These are phyloP conservation scores for Vitis labrusca DNA, from an alignment of 164 flowering plant genomes.

Conservation along the genomic window DNA sequence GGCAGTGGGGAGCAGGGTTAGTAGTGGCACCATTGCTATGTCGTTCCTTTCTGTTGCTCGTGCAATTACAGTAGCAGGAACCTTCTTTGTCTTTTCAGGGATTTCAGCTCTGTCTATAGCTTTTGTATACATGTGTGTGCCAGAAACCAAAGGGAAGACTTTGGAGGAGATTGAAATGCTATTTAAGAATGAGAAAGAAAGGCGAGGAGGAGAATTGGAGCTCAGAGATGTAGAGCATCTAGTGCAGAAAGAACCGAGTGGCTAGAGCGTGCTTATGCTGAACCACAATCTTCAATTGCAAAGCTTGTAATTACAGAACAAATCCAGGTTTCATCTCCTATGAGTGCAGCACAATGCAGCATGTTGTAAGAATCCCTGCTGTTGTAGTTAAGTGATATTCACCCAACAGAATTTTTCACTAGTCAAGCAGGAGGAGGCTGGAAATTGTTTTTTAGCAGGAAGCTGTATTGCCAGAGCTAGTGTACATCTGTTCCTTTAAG, in stretches of 20 bases:
- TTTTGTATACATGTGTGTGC: conserved; percentile 48
- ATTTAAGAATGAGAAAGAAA: conserved; percentile 33
- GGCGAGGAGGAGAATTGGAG: conserved; percentile 34
- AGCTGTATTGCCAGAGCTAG: neutral
- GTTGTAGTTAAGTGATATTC: neutral
- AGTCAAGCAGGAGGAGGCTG: neutral
- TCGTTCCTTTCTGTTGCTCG: conserved; percentile 48
- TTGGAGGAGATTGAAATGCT: conserved; percentile 58
- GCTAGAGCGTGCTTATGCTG: neutral
- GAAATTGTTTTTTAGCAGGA: neutral
- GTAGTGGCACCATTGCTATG: conserved; percentile 61
- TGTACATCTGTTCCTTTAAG: neutral
- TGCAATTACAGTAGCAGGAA: conserved; percentile 58
- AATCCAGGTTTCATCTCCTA: neutral
- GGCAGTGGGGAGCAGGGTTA: conserved; percentile 50
- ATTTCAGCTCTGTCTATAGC: conserved; percentile 45
- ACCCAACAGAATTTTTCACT: neutral
- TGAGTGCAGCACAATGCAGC: neutral
- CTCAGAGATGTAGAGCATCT: conserved; percentile 27
- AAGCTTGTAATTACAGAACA: neutral
- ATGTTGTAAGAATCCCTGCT: neutral
- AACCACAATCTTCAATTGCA: neutral
- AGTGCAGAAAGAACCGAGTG: conserved; percentile 5
- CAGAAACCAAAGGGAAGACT: conserved; percentile 67
- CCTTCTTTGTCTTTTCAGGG: conserved; percentile 54